These are phyloP conservation scores for Plantago rigida DNA, from an alignment of 305 asterid genomes.

Conservation along the genomic window DNA sequence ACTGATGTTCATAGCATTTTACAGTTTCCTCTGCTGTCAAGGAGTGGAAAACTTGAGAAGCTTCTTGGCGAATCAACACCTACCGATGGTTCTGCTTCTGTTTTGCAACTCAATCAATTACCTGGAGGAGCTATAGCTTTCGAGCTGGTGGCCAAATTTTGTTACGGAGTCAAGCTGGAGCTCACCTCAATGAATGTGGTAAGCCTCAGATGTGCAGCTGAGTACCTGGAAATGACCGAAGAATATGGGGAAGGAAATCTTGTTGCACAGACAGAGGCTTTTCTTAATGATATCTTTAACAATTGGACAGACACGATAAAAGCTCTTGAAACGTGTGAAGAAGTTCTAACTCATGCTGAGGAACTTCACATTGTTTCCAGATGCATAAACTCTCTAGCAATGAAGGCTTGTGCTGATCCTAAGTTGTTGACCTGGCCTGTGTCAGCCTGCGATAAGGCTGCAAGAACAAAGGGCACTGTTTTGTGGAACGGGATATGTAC, in stretches of 20 bases:
- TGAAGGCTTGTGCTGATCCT: constrained; percentile 63
- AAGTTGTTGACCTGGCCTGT: constrained; percentile 49
- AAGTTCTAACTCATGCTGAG: constrained; percentile 58
- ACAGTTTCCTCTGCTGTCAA: constrained; percentile 80
- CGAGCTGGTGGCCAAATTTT: constrained; percentile 73
- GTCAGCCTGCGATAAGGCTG: constrained; percentile 29
- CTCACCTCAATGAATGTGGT: constrained; percentile 66
- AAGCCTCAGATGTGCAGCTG: constrained; percentile 74
- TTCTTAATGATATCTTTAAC: constrained; percentile 49
- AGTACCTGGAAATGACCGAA: constrained; percentile 68
- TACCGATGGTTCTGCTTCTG: constrained; percentile 33
- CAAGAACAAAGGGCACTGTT: constrained; percentile 20
- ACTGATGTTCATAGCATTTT: constrained; percentile 4
- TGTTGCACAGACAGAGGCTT: constrained; percentile 47
- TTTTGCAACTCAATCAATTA: constrained; percentile 47
- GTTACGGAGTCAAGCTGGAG: constrained; percentile 74
- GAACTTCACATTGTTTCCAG: constrained; percentile 68
- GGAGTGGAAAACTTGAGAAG: constrained; percentile 67
- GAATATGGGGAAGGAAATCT: constrained; percentile 83
- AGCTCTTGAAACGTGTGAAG: constrained; percentile 77
- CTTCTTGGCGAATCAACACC: constrained; percentile 41
- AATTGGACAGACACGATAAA: constrained; percentile 83
- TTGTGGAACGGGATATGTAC: constrained; percentile 66
- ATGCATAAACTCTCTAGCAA: constrained; percentile 72
- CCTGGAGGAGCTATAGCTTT: constrained; percentile 84